These are phyloP conservation scores for Magnolia sinica DNA, from an alignment of 164 flowering plant species.

Conservation along the genomic window DNA sequence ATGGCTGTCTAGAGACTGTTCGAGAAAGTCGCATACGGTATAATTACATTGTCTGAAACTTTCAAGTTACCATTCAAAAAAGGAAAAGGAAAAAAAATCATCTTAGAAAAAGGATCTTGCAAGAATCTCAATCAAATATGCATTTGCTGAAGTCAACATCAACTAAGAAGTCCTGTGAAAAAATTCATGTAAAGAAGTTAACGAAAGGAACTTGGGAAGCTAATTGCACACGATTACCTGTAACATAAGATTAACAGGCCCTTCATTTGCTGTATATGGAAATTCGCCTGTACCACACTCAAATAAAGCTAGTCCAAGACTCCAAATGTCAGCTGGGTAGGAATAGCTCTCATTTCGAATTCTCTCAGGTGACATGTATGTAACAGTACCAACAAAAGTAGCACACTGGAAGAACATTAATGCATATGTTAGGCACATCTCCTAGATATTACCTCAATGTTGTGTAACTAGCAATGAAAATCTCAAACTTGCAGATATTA, in stretches of 20 bases:
- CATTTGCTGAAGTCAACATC: no score
- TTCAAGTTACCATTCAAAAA: no score
- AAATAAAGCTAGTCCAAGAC: constrained; percentile 94
- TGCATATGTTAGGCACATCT: constrained; percentile 12
- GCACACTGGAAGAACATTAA: constrained; percentile 67
- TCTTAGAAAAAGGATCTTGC: no score
- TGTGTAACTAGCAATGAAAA: background rate
- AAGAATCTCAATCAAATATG: no score
- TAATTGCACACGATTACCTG: constrained; percentile 47
- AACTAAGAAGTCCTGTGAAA: background rate
- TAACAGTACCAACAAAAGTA: constrained; percentile 97
- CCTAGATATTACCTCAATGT: background rate
- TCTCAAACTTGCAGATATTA: background rate
- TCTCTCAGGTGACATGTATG: constrained; percentile 99
- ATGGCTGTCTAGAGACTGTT: no score
- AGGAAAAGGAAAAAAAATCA: no score
- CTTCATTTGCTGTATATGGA: constrained; percentile 90
- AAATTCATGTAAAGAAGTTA: background rate
- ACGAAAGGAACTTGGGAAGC: background rate
- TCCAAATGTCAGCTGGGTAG: constrained; percentile 99
- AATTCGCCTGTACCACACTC: constrained; percentile 99
- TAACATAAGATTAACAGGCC: constrained; percentile 95
- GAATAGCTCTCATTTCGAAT: constrained; percentile 91
- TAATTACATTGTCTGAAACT: no score
- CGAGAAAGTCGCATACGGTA: no score